Conservation (phyloP, 345 rosid species). For the Ceriops decandra region DNA sequence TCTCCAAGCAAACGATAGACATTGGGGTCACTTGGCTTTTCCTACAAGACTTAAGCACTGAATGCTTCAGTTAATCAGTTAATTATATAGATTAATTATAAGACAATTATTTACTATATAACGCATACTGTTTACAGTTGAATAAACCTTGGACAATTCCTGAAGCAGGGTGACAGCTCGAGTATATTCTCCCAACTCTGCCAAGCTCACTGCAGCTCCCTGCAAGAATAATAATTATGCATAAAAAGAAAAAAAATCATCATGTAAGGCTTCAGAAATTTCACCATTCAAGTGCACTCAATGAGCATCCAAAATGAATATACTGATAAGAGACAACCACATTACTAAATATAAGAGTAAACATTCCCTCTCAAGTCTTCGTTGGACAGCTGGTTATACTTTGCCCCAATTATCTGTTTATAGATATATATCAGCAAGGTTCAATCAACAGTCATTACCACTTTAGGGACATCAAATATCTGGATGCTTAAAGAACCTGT, state of each 20-base stretch:
- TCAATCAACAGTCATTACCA: too few species aligned
- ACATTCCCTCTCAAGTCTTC: too few species aligned
- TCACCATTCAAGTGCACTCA: too few species aligned
- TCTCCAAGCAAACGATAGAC: slow-evolving; percentile 90
- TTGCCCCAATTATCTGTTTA: too few species aligned
- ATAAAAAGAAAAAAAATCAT: not conserved
- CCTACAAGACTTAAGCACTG: slow-evolving; percentile 45
- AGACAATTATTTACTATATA: slow-evolving; percentile 5
- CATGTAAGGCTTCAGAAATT: too few species aligned
- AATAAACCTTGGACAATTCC: slow-evolving; percentile 73
- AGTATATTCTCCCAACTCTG: slow-evolving; percentile 75
- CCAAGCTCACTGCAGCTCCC: slow-evolving; percentile 88
- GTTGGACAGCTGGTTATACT: too few species aligned
- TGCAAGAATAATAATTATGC: slow-evolving; percentile 29
- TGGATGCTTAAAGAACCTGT: not conserved
- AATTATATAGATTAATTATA: slow-evolving; percentile 16
- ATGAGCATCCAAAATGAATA: too few species aligned
- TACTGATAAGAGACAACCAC: too few species aligned
- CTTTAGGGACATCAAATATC: not conserved
- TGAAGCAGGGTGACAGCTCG: slow-evolving; percentile 64
- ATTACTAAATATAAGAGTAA: too few species aligned
- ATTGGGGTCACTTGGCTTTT: slow-evolving; percentile 70
- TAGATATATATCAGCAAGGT: too few species aligned
- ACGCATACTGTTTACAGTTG: slow-evolving; percentile 12
- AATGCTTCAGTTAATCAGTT: slow-evolving; percentile 17